Evolutionary conservation across 2,329 filamentous ascomycete species (phyloP).

Genomic region (Neobulgaria alba): DNA sequence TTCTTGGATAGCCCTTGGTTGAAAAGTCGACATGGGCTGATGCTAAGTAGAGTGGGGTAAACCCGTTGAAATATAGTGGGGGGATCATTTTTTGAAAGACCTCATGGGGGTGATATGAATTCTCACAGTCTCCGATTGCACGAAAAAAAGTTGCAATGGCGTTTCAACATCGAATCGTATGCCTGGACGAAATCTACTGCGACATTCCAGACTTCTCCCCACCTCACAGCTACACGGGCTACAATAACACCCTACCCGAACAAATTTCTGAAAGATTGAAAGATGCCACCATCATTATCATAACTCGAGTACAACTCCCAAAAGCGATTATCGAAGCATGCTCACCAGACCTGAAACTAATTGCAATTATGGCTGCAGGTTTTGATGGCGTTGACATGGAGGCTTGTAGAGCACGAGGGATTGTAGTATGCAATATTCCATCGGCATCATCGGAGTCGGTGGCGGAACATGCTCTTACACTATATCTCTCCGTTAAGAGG

Average conservation of each 20-base stretch:
- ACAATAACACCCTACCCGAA: constrained; percentile 7
- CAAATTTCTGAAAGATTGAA: constrained; percentile 22
- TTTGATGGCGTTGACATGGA: constrained; percentile 32
- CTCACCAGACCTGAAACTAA: constrained; percentile 28
- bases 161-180: constrained; percentile 11
- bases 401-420: constrained; percentile 27
- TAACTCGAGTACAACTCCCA: constrained; percentile 28
- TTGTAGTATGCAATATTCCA: constrained; percentile 32
- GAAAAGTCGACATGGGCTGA: no score
- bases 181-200: constrained; percentile 16
- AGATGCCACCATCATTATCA: constrained; percentile 32
- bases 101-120: background rate
- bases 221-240: constrained; percentile 15
- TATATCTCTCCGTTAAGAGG: constrained; percentile 31
- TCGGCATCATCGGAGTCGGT: constrained; percentile 31
- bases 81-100: no score
- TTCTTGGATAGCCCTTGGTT: no score
- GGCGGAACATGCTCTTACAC: constrained; percentile 25
- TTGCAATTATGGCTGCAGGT: constrained; percentile 32
- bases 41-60: no score
- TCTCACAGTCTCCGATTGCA: background rate
- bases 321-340: constrained; percentile 21
- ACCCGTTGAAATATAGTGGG: no score
- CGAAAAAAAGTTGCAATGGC: background rate
- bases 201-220: constrained; percentile 14